Percentiles rank a stretch among this genome's conserved stretches.
These are phyloP conservation scores for Lathyrus aphaca DNA, from an alignment of 306 rosid species.

Conservation along the genomic window DNA sequence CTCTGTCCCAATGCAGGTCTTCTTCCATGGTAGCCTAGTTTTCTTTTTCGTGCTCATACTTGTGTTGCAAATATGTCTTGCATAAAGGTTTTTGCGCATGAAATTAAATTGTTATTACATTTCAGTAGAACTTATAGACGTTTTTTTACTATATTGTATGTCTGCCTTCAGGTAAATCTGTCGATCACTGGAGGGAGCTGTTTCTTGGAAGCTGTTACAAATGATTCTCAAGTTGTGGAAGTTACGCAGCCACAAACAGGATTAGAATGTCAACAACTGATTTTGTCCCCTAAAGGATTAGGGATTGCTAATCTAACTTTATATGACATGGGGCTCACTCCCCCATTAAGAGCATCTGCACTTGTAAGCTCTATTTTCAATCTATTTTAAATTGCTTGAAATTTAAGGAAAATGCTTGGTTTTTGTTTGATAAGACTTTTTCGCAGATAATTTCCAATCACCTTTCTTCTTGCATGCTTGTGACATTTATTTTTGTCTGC, in stretches of 20 bases:
- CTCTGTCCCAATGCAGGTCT: neutral
- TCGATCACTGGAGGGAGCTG: constrained; percentile 94
- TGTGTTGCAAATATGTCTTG: neutral
- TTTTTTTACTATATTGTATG: constrained; percentile 30
- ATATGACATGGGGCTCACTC: constrained; percentile 76
- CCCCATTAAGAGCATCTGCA: constrained; percentile 75
- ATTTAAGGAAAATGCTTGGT: constrained; percentile 27
- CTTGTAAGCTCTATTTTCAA: constrained; percentile 56
- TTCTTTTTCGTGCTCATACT: neutral
- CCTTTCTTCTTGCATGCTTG: constrained; percentile 21
- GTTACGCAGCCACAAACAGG: constrained; percentile 64
- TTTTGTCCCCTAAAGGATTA: constrained; percentile 75
- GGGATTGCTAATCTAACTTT: constrained; percentile 80
- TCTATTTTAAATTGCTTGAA: constrained; percentile 30
- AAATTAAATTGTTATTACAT: constrained; percentile 24
- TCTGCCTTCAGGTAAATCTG: constrained; percentile 61
- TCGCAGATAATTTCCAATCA: constrained; percentile 6
- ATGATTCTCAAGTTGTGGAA: constrained; percentile 81
- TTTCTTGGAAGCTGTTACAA: constrained; percentile 76
- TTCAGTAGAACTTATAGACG: constrained; percentile 3
- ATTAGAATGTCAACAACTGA: constrained; percentile 66
- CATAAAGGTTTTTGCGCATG: constrained; percentile 22
- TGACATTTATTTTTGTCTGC: constrained; percentile 15
- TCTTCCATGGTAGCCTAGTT: neutral
- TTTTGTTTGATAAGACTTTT: constrained; percentile 20